phyloP scores from a whole-genome alignment of 108 stramenopile species.

The Nitzschia sp. region DNA sequence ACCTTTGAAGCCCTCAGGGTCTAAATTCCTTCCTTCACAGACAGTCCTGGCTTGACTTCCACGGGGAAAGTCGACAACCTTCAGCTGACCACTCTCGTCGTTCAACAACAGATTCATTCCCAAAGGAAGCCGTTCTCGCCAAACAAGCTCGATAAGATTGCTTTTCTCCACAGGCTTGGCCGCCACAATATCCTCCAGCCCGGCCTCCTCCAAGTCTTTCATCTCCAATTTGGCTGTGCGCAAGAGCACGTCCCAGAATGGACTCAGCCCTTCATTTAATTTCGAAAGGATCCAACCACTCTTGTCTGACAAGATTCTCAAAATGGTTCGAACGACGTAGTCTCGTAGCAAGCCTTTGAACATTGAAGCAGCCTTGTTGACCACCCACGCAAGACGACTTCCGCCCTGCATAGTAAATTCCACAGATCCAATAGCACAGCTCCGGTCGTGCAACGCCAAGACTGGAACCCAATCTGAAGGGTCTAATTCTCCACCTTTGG shows the following conservation, averaged over 20 bases:
- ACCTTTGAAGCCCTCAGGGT: slow-evolving; percentile 82
- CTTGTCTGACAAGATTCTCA: slow-evolving; percentile 60
- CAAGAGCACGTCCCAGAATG: slow-evolving; percentile 84
- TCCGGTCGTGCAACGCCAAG: slow-evolving; percentile 78
- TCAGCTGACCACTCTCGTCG: slow-evolving; percentile 77
- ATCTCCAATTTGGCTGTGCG: slow-evolving; percentile 69
- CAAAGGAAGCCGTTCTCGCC: slow-evolving; percentile 80
- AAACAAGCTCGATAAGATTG: slow-evolving; percentile 76
- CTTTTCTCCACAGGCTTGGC: slow-evolving; percentile 43
- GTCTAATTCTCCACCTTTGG: slow-evolving; percentile 23
- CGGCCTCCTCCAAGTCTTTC: slow-evolving; percentile 49
- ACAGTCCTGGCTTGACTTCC: slow-evolving; percentile 85
- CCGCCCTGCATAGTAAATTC: slow-evolving; percentile 79
- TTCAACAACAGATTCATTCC: slow-evolving; percentile 88
- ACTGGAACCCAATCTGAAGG: slow-evolving; percentile 77
- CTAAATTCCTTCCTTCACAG: slow-evolving; percentile 73
- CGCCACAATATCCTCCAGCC: slow-evolving; percentile 59
- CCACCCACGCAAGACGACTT: slow-evolving; percentile 74
- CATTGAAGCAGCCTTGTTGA: slow-evolving; percentile 80
- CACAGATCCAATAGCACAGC: slow-evolving; percentile 73
- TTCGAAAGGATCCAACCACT: slow-evolving; percentile 81
- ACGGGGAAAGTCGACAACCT: slow-evolving; percentile 90
- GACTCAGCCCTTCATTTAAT: slow-evolving; percentile 63
- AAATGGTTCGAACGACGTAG: slow-evolving; percentile 76
- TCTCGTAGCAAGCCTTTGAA: slow-evolving; percentile 77